These are phyloP conservation scores for Nymphaea thermarum DNA, from an alignment of 164 flowering plant species.

Conservation along the genomic window DNA sequence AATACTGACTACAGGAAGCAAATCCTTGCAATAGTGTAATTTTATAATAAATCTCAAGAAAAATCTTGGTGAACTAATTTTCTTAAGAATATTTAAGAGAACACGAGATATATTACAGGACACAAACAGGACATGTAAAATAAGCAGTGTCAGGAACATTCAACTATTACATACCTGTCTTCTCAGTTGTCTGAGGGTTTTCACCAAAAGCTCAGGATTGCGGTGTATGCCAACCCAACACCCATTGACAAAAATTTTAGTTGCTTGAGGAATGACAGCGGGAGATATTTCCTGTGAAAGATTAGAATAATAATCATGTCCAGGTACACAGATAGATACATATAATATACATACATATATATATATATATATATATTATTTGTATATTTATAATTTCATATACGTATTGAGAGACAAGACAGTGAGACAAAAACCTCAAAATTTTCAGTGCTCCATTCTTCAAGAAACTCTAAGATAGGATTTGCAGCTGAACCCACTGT, in stretches of 20 bases:
- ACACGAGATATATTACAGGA: too few relatives aligned
- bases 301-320: background rate
- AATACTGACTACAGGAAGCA: too few relatives aligned
- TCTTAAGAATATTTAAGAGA: too few relatives aligned
- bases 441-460: conserved; percentile 94
- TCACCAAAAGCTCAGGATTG: conserved; percentile 87
- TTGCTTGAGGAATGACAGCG: conserved; percentile 87
- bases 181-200: conserved; percentile 64
- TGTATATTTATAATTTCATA: background rate
- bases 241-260: conserved; percentile 97
- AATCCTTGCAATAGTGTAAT: too few relatives aligned
- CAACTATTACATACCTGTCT: conserved; percentile 45
- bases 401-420: background rate
- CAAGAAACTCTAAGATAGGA: conserved; percentile 88
- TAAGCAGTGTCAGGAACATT: background rate
- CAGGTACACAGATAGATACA: background rate
- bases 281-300: conserved; percentile 86
- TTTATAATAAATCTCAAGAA: too few relatives aligned
- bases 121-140: too few relatives aligned
- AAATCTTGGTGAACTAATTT: too few relatives aligned
- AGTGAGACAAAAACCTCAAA: conserved; percentile 52
- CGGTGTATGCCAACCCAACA: conserved; percentile 99
- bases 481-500: conserved; percentile 97
- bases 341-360: background rate
- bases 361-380: background rate